These are phyloP conservation scores for Sanghuangporus baumii DNA, from an alignment of 1,284 basidiomycete genomes.

Conservation along the genomic window DNA sequence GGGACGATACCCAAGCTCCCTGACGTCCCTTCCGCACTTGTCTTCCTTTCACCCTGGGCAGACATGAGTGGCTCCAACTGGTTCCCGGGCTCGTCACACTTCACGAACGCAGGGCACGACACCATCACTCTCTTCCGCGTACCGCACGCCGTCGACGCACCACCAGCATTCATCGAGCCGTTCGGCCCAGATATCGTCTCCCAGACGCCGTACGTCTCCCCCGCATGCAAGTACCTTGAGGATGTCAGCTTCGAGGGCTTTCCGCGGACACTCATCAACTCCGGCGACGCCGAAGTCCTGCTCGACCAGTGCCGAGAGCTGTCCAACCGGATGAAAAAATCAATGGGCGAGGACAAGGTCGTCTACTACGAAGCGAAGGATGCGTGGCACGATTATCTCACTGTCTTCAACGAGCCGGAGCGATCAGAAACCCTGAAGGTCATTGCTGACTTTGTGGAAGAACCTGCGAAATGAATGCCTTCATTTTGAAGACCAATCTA, in stretches of 20 bases:
- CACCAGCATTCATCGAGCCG: conserved; percentile 31
- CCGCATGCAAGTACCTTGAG: conserved; percentile 38
- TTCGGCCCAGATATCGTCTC: conserved; percentile 35
- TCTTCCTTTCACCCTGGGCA: conserved; percentile 53
- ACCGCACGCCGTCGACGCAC: conserved; percentile 17
- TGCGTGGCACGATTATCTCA: conserved; percentile 29
- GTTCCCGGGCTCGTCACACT: conserved; percentile 28
- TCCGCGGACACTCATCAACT: conserved; percentile 48
- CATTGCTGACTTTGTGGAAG: neutral
- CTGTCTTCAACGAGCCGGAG: conserved; percentile 49
- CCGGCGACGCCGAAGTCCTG: conserved; percentile 47
- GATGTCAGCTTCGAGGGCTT: conserved; percentile 43
- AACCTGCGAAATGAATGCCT: neutral
- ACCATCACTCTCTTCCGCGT: conserved; percentile 27
- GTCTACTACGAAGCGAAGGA: conserved; percentile 20
- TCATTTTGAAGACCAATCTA: too few species aligned
- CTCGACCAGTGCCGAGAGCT: conserved; percentile 43
- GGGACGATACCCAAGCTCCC: conserved; percentile 31
- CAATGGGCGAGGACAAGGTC: conserved; percentile 17
- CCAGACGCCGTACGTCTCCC: conserved; percentile 50
- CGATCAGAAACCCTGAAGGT: conserved; percentile 25
- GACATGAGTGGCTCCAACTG: conserved; percentile 41
- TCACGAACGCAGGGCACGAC: conserved; percentile 30
- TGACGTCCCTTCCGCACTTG: conserved; percentile 40
- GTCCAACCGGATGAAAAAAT: conserved; percentile 33